These are phyloP conservation scores for Aurantiochytrium sp. DNA, from an alignment of 108 stramenopile species.

Conservation along the genomic window DNA sequence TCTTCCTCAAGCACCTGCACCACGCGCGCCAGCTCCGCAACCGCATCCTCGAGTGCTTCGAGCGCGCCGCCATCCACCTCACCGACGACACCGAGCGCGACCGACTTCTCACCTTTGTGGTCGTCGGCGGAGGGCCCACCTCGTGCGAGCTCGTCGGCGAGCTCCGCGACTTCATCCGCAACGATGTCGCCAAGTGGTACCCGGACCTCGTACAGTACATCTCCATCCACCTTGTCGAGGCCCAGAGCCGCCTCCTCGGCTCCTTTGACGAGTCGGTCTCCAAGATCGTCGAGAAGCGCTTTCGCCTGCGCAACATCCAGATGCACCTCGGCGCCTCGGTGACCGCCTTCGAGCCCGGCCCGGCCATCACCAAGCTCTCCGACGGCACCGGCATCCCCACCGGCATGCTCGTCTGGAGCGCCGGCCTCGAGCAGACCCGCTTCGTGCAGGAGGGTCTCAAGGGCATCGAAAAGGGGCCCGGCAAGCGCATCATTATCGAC, in stretches of 20 bases:
- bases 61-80: conserved; percentile 77
- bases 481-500: conserved; percentile 73
- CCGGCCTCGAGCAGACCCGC: conserved; percentile 66
- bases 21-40: conserved; percentile 89
- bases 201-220: conserved; percentile 72
- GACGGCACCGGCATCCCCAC: conserved; percentile 72
- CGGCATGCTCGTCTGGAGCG: conserved; percentile 86
- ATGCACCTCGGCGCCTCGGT: conserved; percentile 72
- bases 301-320: conserved; percentile 67
- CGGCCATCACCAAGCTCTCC: conserved; percentile 63
- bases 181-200: conserved; percentile 79
- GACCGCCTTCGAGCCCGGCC: conserved; percentile 40
- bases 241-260: conserved; percentile 78
- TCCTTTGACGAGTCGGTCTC: conserved; percentile 74
- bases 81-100: conserved; percentile 62
- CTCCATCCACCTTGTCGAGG: conserved; percentile 81
- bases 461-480: conserved; percentile 40
- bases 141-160: conserved; percentile 89
- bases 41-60: conserved; percentile 86
- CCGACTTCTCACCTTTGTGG: conserved; percentile 84
- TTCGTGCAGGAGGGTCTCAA: conserved; percentile 47
- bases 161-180: conserved; percentile 79
- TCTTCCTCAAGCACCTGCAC: conserved; percentile 87
- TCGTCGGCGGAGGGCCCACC: conserved; percentile 95
- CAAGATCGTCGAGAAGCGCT: conserved; percentile 64